Evolutionary conservation across 2,329 filamentous ascomycete genomes (phyloP), one percentile per base, ranked within the genome.

Genomic region (Thelonectria olida): DNA sequence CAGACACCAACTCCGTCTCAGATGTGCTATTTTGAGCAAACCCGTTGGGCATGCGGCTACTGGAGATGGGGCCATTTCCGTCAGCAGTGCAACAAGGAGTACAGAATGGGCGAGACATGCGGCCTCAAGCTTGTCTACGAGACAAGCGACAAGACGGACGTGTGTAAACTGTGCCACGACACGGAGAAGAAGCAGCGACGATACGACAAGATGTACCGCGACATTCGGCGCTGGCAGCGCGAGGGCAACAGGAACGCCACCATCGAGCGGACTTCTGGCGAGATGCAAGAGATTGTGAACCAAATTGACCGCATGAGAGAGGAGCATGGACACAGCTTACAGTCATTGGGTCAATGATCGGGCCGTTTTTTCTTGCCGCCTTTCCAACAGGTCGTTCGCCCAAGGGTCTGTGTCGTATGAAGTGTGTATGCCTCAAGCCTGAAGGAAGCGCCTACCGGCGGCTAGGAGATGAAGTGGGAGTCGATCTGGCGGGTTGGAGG

Each of bases 1-100:
- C n/a, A n/a, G n/a, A n/a, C n/a, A n/a, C n/a, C n/a, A n/a, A n/a
- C n/a, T n/a, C n/a, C n/a, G n/a, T n/a, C n/a, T n/a, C n/a, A n/a
- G n/a, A 97, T 98, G 95, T 97, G 95, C 83, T 97, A 96, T 84
- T 98, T 94, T 84, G 93, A 97, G 74, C 91, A 95, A 80, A 93
- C 90, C 77, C 86, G 88, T 71, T 97, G 92, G 86, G 79, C 79
- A 59, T 98, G 95, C 81, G 91, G 92, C 74, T 95, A 93, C 85
- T 97, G 91, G 90, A 93, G 93, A 79, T 98, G 94, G 94, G 92
- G 92, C 68, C 91, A 90, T 81, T 97, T 97, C 83, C 89, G 92
- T 67, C 88, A 94, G 78, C 94, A 97, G 76, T 98, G 95, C 85
- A 90, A 91, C 78, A 93, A 93, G 79, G 95, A 97, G 78, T 96